Evolutionary conservation across 108 stramenopile species (phyloP), one percentile per base, ranked within the genome.

Genomic region (Fistulifera pelliculosa): DNA sequence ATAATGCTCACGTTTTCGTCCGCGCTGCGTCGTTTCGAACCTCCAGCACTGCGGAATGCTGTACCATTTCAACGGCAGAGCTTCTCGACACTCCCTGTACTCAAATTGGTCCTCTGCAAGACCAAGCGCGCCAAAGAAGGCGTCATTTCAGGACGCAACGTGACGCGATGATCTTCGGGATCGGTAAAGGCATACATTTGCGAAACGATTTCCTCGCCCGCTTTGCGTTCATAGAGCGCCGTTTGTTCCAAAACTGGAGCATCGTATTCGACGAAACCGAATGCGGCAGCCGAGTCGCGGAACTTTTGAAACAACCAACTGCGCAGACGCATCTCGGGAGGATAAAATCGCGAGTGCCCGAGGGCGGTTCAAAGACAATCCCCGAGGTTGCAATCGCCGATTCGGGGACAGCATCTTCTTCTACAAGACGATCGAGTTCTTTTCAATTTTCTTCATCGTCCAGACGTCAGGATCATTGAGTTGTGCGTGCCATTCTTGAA

Each of bases 311-410:
- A 96, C 41, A 98, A 70, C 94, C 94, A 97, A n/a, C 62, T 81
- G 18, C 79, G 85, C 7, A 93, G 64, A 8, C 90, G 80, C 75
- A 92, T 85, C 41, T 96, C 94, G 41, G 77, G 73, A 16, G 95
- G 95, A 61, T 95, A 96, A 54, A 98, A 94, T 98, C 97, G 7
- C 97, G 83, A 17, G 95, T 96, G 41, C 97, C 97, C 55, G 87
- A 87, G 35, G 87, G 86, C 14, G 90, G 85, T 27, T 87, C 73
- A 41, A 74, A 41, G 41, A 40, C 62, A 8, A 63, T 61, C 13
- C 63, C 40, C 7, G 49, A 49, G 19, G n/a, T 14, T 3, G 11
- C 41, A 5, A 5, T 27, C 50, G 25, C 17, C 0, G 48, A 49
- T 14, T 55, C 19, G 4, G 18, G 15, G 21, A 26, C 40, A 1